These are phyloP conservation scores for Uronychia binucleata DNA, from an alignment of 73 alveolate genomes.

Conservation along the genomic window DNA sequence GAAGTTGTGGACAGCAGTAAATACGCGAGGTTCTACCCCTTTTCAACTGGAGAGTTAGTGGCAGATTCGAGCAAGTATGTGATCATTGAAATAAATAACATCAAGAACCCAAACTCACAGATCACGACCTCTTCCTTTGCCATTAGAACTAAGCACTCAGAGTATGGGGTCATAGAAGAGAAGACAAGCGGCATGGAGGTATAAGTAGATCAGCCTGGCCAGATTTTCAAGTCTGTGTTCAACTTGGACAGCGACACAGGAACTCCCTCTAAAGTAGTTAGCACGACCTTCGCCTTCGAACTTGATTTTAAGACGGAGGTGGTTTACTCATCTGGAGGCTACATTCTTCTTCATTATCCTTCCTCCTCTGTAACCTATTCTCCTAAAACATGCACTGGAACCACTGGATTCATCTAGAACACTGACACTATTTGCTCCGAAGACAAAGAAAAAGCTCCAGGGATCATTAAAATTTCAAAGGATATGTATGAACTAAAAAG, in stretches of 20 bases:
- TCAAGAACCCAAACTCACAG: not conserved
- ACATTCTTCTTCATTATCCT: constrained; percentile 35
- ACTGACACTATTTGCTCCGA: not conserved
- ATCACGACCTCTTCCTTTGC: not conserved
- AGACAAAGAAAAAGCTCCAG: too few species aligned
- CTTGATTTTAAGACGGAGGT: not conserved
- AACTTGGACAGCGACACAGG: not conserved
- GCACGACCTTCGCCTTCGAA: not conserved
- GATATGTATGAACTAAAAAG: not conserved
- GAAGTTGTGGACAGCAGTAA: not conserved
- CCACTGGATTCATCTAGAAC: not conserved
- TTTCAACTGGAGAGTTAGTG: not conserved
- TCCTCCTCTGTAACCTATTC: constrained; percentile 20
- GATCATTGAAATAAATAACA: not conserved
- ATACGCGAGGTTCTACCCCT: not conserved
- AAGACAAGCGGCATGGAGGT: not conserved
- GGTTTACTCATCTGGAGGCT: constrained; percentile 14
- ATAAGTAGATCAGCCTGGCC: not conserved
- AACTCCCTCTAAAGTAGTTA: not conserved
- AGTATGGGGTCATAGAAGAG: not conserved
- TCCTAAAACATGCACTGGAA: constrained; percentile 29
- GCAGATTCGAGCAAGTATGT: not conserved
- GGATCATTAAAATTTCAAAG: not conserved
- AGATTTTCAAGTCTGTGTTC: not conserved
- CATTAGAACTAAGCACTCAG: not conserved